Evolutionary conservation across 163 green algal species (phyloP), one percentile per base, ranked within the genome.

Genomic region (Prototheca cutis): DNA sequence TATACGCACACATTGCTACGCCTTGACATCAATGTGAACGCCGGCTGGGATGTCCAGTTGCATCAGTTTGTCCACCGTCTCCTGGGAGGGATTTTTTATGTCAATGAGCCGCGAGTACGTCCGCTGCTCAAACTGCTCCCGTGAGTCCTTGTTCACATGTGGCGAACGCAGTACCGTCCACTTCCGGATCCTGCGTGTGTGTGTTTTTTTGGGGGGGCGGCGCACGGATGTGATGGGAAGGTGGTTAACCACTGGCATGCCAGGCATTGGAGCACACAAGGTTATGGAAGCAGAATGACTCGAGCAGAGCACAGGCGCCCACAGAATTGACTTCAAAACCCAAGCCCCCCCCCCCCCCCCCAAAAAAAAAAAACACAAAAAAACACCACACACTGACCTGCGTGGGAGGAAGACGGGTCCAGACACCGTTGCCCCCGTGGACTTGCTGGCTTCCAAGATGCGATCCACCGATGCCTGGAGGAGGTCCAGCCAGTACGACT

Each of bases 71-170:
- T 95, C 87, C 47, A 99, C 84, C 13, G 90, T 97, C 57, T 89
- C 63, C 2, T 89, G 68, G 30, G 84, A 91, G 24, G 95, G 73
- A 63, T 95, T 81, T 63, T 84, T 82, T 45, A 99, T 71, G 74
- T 99, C 91, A 27, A 99, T 80, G 39, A 99, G 67, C 21, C 93
- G 80, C 57, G 87, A 74, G 79, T 97, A 90, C 17, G 83, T 95
- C 15, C 81, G 61, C 27, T 79, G 80, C 79, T 99, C 90, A 81
- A 99, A 99, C 74, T 98, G 93, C 81, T 99, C 93, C 24, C 91
- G 84, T 6, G 86, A 87, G 57, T 98, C 86, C 80, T 98, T 98
- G 86, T 99, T 93, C 8, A 98, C 93, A 74, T 98, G 93, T 8
- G 93, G 93, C 4, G 89, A 97, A 33, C 85, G 80, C 56, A 98